Base-by-base conservation (phyloP, 306 rosid species). In the Cucumis melo region DNA sequence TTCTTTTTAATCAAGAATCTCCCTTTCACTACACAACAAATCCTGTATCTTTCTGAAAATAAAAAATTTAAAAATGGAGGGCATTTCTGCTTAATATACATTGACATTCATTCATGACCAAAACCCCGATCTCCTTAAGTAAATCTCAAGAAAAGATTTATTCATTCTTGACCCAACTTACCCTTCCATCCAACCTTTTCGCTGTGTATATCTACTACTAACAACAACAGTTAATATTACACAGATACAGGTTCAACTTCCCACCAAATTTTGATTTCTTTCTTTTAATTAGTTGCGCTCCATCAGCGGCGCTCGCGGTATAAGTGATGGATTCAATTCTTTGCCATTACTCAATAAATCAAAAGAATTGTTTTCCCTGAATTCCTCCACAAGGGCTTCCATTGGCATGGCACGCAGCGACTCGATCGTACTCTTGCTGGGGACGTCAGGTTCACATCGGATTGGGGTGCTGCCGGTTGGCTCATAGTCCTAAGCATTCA, bases 231-330 rank as follows among this genome's bases (percentile, higher is more conserved):
- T 68, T 63, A 58, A 73, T n/a, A 78, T 38, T 62, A 80, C 83
- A 90, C 87, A 83, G 57, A 78, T 85, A 90, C 89, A 84, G 15
- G 79, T 64, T 63, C 74, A 62, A 42, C 56, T 36, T 21, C 71
- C 71, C 66, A 23, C 14, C 64, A 36, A 17, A 39, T 50, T 17
- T 50, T 60, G 20, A 13, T 34, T 7, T 36, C 16, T 42, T n/a
- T 42, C 2, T 27, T 3, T 27, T 66, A 53, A 36, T 84, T 60
- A 92, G 76, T 94, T 94, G 44, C 91, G 80, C 78, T 81, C 93
- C 54, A 71, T 83, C 8, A 95, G 97, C 0, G 99, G 98, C 34
- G 96, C 91, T 64, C 99, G 98, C 71, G 98, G 97, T 85, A 95
- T 88, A 72, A 89, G 91, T 1, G 98, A 92, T 5, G 97, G 96